Conservation (phyloP, 2,329 filamentous ascomycete species). For the Colletotrichum endophyticum region DNA sequence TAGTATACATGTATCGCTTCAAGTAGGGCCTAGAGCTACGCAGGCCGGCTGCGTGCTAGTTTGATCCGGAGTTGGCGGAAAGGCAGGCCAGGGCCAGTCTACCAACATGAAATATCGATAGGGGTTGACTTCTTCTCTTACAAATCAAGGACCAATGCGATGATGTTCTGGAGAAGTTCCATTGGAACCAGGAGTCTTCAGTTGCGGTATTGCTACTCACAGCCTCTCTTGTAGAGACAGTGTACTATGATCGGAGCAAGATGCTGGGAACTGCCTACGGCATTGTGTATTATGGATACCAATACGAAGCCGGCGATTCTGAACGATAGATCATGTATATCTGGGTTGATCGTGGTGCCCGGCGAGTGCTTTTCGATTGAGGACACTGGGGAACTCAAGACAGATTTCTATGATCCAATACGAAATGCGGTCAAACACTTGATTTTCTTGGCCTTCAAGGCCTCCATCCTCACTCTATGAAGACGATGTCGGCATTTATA, state of each 20-base stretch:
- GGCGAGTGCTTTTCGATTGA: neutral
- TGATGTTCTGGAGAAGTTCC: too few relatives aligned
- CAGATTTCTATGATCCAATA: neutral
- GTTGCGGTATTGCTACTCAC: neutral
- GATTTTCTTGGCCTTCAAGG: neutral
- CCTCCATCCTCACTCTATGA: neutral
- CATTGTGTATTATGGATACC: neutral
- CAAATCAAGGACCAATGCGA: neutral
- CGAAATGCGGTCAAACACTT: accelerated
- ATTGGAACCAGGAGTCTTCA: neutral
- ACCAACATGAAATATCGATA: too few relatives aligned
- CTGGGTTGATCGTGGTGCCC: neutral
- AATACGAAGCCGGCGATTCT: neutral
- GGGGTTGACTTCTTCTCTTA: neutral
- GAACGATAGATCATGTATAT: neutral
- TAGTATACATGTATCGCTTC: too few relatives aligned
- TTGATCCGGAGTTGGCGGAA: too few relatives aligned
- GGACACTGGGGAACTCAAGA: neutral
- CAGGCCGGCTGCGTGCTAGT: too few relatives aligned
- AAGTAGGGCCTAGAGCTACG: too few relatives aligned
- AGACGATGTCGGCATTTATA: neutral
- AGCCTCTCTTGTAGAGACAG: neutral
- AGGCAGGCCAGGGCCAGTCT: too few relatives aligned
- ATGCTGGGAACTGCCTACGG: neutral
- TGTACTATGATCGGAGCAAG: neutral